Conservation (phyloP, 176 grass and related monocot genomes). For the Rhynchospora pubera region DNA sequence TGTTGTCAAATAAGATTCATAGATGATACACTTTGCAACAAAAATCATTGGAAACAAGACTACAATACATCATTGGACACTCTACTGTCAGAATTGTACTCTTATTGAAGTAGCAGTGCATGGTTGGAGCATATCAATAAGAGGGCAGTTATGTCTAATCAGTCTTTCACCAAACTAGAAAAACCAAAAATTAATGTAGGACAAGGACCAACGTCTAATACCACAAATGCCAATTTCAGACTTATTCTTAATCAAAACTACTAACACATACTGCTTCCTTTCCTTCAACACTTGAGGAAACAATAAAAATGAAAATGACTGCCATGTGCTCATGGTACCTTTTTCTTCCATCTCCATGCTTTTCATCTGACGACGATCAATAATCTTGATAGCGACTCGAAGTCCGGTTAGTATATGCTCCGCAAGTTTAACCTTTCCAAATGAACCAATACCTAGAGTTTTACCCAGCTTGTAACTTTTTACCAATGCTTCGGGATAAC, state of each 20-base stretch:
- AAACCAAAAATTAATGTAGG: neutral
- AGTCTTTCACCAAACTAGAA: neutral
- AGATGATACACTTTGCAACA: neutral
- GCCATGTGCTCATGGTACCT: conserved; percentile 26
- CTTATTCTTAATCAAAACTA: neutral
- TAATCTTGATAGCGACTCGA: conserved; percentile 83
- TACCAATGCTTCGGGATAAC: conserved; percentile 44
- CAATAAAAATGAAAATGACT: neutral
- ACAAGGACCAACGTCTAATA: neutral
- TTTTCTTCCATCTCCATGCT: conserved; percentile 93
- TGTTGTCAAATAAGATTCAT: neutral
- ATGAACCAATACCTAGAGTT: conserved; percentile 86
- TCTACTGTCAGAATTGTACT: neutral
- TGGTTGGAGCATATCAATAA: neutral
- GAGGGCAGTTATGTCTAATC: neutral
- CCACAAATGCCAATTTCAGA: neutral
- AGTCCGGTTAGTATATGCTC: conserved; percentile 83
- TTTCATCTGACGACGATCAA: conserved; percentile 70
- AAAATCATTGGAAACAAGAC: neutral
- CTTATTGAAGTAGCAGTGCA: neutral
- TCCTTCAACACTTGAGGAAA: neutral
- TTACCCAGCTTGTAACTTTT: conserved; percentile 77
- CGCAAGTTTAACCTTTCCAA: conserved; percentile 92
- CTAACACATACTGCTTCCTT: neutral
- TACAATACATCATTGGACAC: neutral